Conservation (phyloP, 2,329 filamentous ascomycete genomes). For the Exophiala alcalophila region DNA sequence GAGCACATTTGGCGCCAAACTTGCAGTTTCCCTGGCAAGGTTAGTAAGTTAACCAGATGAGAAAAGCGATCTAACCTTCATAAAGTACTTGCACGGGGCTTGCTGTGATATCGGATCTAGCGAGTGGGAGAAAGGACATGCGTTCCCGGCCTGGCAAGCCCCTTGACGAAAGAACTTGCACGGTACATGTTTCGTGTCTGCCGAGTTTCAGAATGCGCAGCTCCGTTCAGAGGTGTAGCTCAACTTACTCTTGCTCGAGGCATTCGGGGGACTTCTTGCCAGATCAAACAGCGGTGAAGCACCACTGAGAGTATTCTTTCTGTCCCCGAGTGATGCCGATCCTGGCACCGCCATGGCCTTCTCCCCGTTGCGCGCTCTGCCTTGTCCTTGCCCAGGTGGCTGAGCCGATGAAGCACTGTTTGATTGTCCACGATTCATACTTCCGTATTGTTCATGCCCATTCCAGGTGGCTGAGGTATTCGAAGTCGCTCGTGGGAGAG, state of each 20-base stretch:
- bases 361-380: conserved; percentile 21
- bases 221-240: neutral
- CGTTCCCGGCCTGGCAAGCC: conserved; percentile 90
- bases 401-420: conserved; percentile 17
- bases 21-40: conserved; percentile 85
- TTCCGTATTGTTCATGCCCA: conserved; percentile 17
- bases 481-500: conserved; percentile 18
- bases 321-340: conserved; percentile 15
- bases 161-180: conserved; percentile 99
- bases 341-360: conserved; percentile 23
- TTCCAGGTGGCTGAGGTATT: conserved; percentile 14
- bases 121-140: conserved; percentile 95
- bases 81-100: conserved; percentile 95
- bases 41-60: conserved; percentile 28
- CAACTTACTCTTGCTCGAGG: conserved; percentile 41
- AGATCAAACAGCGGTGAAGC: conserved; percentile 41
- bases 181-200: conserved; percentile 93
- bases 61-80: conserved; percentile 65
- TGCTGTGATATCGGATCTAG: conserved; percentile 80
- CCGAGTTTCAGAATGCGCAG: conserved; percentile 8
- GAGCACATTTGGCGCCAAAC: conserved; percentile 95
- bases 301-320: conserved; percentile 19
- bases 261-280: conserved; percentile 47
- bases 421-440: conserved; percentile 18
- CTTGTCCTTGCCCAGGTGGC: conserved; percentile 11